phyloP scores from a whole-genome alignment of 2,329 filamentous ascomycete genomes.

The Hortaea werneckii region DNA sequence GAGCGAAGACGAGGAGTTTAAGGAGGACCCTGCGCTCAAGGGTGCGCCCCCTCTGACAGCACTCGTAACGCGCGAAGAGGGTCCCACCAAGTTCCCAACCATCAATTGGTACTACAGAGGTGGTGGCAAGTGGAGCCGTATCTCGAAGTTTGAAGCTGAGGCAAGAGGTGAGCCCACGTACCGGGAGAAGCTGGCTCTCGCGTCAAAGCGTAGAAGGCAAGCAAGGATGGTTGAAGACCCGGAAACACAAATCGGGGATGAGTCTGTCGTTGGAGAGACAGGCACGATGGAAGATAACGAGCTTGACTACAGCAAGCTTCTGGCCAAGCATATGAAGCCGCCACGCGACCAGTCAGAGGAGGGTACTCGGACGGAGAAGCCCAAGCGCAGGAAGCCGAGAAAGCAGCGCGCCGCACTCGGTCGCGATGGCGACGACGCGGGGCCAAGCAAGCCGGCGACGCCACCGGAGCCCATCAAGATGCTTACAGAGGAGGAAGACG shows the following conservation, averaged over 20 bases:
- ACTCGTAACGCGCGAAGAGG: conserved; percentile 20
- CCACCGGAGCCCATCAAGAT: conserved; percentile 21
- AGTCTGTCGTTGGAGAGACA: conserved; percentile 8
- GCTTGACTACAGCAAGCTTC: neutral
- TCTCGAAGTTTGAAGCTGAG: conserved; percentile 16
- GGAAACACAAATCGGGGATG: conserved; percentile 15
- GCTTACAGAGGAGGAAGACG: conserved; percentile 23
- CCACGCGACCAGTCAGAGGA: neutral
- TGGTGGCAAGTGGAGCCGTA: conserved; percentile 23
- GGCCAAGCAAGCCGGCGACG: conserved; percentile 16
- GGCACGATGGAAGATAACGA: neutral
- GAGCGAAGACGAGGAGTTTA: conserved; percentile 1
- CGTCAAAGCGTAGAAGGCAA: neutral
- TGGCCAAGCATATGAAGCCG: neutral
- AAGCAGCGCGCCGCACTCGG: neutral
- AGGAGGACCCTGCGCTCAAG: conserved; percentile 8
- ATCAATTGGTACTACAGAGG: conserved; percentile 23
- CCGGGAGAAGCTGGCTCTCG: neutral
- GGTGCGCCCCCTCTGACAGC: conserved; percentile 13
- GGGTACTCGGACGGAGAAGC: neutral
- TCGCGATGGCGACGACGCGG: neutral
- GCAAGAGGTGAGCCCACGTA: conserved; percentile 5
- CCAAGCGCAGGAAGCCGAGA: neutral
- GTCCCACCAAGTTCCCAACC: conserved; percentile 21
- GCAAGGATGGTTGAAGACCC: conserved; percentile 7